Conservation (phyloP, 2,329 filamentous ascomycete species). For the Fusarium acutatum region DNA sequence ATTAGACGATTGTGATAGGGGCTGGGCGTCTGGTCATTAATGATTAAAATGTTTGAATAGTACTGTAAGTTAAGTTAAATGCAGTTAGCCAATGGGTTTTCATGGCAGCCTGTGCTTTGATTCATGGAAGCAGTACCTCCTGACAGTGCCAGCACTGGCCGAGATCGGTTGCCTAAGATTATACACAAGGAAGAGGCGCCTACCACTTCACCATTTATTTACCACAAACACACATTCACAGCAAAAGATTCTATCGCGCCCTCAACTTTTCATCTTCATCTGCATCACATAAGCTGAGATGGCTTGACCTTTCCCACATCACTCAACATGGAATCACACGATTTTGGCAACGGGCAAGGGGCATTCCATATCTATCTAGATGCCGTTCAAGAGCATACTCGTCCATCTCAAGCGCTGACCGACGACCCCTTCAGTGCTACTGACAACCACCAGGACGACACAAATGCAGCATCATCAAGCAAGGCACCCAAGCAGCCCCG, state of each 20-base stretch:
- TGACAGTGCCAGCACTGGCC: conserved; percentile 6
- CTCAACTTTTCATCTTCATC: background rate
- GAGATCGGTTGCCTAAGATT: background rate
- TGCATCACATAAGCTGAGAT: background rate
- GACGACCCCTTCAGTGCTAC: background rate
- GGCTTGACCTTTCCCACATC: background rate
- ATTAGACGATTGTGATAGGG: conserved; percentile 53
- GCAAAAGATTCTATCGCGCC: background rate
- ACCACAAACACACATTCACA: background rate
- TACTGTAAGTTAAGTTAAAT: background rate
- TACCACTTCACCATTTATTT: conserved; percentile 3
- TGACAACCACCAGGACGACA: background rate
- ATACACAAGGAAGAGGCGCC: background rate
- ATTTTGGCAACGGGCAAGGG: background rate
- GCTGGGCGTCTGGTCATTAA: conserved; percentile 48
- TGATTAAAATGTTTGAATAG: conserved; percentile 37
- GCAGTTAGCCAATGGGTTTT: background rate
- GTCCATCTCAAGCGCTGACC: background rate
- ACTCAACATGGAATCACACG: conserved; percentile 4
- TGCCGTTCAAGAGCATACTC: background rate
- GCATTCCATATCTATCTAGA: background rate
- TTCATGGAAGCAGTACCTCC: background rate
- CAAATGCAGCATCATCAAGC: background rate
- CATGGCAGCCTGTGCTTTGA: background rate
- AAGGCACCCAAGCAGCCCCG: background rate